Base-by-base conservation (phyloP, 352 stramenopile species). In the Phytophthora ohioensis region DNA sequence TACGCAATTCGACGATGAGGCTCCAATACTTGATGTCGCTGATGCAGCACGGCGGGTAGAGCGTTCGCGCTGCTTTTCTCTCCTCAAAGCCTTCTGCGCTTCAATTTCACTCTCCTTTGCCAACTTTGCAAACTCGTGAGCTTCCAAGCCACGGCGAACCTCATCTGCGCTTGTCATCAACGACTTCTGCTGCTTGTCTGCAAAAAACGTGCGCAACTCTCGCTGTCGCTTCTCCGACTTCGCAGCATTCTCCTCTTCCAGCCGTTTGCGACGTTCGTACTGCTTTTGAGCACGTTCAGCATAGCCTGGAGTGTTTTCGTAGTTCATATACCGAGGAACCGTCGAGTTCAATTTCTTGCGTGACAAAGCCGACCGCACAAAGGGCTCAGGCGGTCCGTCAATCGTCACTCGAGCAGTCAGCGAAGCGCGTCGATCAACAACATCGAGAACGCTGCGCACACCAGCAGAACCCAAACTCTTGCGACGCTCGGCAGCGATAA, bases 301-400 rank as follows among this genome's bases (percentile, higher is more conserved):
- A 56, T 85, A 93, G 4, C 71, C 76, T 2, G 75, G 67, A 0
- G 65, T 70, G 9, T 84, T 85, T 55, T 80, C 63, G 68, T 92
- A 93, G 30, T 89, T 64, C 74, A 93, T 57, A 57, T 93, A 93
- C 12, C 86, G 81, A 10, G 86, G 84, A 10, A 79, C 58, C 0
- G 84, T 80, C 32, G 70, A 82, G 48, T 82, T 76, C 11, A 83
- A 64, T 32, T 84, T 85, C 30, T 80, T 82, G n/a, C 81, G 80
- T 53, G 75, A 70, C 4, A 64, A 2, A 43, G 74, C 66, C 21
- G 74, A 81, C 7, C 74, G 74, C 15, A 81, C 15, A 21, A 76
- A 79, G 4, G 66, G 74, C 36, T 81, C 70, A 31, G 38, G 66
- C 57, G 65, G 69, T 57, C 36, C 71, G 30, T 62, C 60, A 38